Conservation (phyloP, 345 rosid genomes). For the Aurinia saxatilis region DNA sequence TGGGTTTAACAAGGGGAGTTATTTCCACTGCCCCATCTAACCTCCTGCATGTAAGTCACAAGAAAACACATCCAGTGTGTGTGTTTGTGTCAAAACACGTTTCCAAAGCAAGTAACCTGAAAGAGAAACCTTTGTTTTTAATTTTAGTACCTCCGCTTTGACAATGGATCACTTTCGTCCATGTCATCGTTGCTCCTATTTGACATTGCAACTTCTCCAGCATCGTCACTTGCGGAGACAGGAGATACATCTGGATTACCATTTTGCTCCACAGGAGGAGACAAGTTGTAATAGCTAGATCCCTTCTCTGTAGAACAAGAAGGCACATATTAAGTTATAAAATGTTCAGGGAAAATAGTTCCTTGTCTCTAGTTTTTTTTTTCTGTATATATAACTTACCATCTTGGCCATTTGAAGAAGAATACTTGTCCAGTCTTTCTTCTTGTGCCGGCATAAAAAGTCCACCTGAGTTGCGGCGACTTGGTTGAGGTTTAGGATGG, state of each 20-base stretch:
- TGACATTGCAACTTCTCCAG: conserved; percentile 34
- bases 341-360: background rate
- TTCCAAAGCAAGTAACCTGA: background rate
- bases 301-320: conserved; percentile 41
- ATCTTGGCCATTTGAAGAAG: conserved; percentile 42
- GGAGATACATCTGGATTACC: conserved; percentile 53
- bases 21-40: conserved; percentile 67
- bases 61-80: conserved; percentile 12
- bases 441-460: conserved; percentile 54
- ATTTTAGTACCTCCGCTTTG: conserved; percentile 64
- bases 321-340: background rate
- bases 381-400: conserved; percentile 51
- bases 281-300: conserved; percentile 36
- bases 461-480: conserved; percentile 58
- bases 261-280: conserved; percentile 41
- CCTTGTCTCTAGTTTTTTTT: background rate
- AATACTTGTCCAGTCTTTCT: conserved; percentile 50
- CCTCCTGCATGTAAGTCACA: conserved; percentile 44
- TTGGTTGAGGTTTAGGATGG: conserved; percentile 92
- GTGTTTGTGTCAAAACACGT: conserved; percentile 8
- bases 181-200: conserved; percentile 33
- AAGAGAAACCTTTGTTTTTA: background rate
- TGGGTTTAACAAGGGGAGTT: conserved; percentile 83
- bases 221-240: conserved; percentile 46
- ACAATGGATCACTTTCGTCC: conserved; percentile 68